Percentiles rank a stretch among this genome's conserved stretches.
phyloP scores from a whole-genome alignment of 345 rosid genomes.

The Angophora floribunda region DNA sequence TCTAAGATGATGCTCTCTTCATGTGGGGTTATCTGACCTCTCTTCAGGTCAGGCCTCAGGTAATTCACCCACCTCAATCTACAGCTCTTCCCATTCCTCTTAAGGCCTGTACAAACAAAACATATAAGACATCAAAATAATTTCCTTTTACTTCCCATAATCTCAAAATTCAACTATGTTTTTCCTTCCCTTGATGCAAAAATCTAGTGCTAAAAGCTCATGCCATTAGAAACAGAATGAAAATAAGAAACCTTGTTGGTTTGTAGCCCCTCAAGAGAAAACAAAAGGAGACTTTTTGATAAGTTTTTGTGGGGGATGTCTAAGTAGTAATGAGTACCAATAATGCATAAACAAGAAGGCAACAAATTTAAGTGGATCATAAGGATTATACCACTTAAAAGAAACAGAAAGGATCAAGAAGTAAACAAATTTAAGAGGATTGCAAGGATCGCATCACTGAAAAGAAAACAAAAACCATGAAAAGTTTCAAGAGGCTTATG shows the following conservation, averaged over 20 bases:
- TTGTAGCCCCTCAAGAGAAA: background rate
- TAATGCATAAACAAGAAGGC: background rate
- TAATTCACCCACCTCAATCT: conserved; percentile 96
- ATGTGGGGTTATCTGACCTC: conserved; percentile 86
- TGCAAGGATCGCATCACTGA: background rate
- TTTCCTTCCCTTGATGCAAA: background rate
- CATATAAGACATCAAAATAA: background rate
- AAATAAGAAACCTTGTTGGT: background rate
- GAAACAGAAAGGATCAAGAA: background rate
- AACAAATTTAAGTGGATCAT: background rate
- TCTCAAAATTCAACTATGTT: background rate
- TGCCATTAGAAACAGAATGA: background rate
- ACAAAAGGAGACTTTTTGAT: background rate
- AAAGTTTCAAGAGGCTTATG: background rate
- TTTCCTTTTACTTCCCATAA: background rate
- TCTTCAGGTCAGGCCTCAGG: conserved; percentile 89
- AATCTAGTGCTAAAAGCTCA: background rate
- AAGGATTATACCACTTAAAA: background rate
- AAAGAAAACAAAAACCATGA: background rate
- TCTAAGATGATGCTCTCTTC: conserved; percentile 81
- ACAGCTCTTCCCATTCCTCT: conserved; percentile 91
- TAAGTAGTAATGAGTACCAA: background rate
- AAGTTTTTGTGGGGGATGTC: background rate
- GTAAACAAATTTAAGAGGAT: background rate
- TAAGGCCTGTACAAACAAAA: conserved; percentile 34